Evolutionary conservation across 2,329 filamentous ascomycete genomes (phyloP), one percentile per base, ranked within the genome.

Genomic region (Pseudocercospora crystallina): DNA sequence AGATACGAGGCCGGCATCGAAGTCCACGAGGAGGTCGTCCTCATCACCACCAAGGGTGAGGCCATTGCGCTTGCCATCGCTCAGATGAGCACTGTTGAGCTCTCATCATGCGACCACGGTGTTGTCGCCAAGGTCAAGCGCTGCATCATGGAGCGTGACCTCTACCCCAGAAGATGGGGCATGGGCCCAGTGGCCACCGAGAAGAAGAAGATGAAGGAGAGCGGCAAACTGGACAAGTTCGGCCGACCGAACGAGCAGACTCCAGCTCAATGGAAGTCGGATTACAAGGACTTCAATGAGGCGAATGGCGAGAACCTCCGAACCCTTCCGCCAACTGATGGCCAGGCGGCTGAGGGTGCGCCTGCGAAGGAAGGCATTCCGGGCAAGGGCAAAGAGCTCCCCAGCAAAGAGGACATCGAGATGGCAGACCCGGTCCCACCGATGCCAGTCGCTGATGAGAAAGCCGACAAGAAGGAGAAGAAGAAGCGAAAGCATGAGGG

Each of bases 171-270:
- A 71, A 81, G 92, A 79, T 99, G 94, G 94, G 94, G 94, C 61
- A 83, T 97, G 69, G 94, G 94, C 56, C 92, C 94, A 46, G 86
- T 92, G 54, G 94, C 94, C 43, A 76, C 87, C 42, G 90, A 97
- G 81, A 99, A 99, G 85, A 99, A 99, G 87, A 96, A 97, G 84
- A 85, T 99, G 80, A 97, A 97, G 84, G 89, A 91, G 46, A 88
- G 90, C 62, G 94, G 94, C 73, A 96, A 96, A 77, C 86, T 99
- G 54, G 94, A 99, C 80, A 99, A 99, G 85, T 97, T 84, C 65
- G 94, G 94, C 61, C 86, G 91, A 52, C 74, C 88, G 64, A 99
- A 97, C 73, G 92, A 96, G 71, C 84, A 85, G 59, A 99, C 94
- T 5, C 94, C 94, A 20, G 84, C 90, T 64, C 89, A 94, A 75